phyloP scores from a whole-genome alignment of 768 basidiomycete genomes.

The Grammothele lineata region DNA sequence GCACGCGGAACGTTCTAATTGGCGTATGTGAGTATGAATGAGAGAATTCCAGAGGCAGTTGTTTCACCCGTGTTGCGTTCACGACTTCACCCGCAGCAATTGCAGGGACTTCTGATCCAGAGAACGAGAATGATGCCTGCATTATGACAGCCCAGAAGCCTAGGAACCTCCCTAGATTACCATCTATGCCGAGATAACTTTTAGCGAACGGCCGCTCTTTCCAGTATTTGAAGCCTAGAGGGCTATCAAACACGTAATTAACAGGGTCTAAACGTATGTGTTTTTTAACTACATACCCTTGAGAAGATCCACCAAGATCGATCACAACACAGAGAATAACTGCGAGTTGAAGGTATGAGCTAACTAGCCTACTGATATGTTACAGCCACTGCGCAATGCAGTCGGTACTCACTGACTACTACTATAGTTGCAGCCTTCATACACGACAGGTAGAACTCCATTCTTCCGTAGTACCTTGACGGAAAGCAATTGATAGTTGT shows the following conservation, averaged over 20 bases:
- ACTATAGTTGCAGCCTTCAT: constrained; percentile 28
- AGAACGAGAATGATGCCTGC: constrained; percentile 35
- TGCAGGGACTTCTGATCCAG: constrained; percentile 31
- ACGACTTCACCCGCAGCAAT: constrained; percentile 28
- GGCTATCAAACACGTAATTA: constrained; percentile 2
- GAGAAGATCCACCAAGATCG: constrained; percentile 19
- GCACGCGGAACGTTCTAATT: constrained; percentile 26
- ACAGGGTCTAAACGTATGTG: background rate
- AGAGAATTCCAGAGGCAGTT: background rate
- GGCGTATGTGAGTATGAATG: background rate
- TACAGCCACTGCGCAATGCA: constrained; percentile 17
- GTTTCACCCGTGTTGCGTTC: constrained; percentile 23
- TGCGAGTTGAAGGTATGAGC: too few species aligned
- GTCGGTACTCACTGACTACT: constrained; percentile 24
- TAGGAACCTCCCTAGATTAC: constrained; percentile 30
- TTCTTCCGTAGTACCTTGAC: constrained; percentile 22
- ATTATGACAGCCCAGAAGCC: constrained; percentile 29
- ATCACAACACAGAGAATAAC: constrained; percentile 21
- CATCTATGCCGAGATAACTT: constrained; percentile 26
- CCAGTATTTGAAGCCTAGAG: constrained; percentile 21
- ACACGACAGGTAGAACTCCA: constrained; percentile 30
- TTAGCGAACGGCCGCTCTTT: constrained; percentile 16
- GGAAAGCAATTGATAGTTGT: constrained; percentile 22
- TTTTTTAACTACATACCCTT: constrained; percentile 4
- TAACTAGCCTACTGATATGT: constrained; percentile 22